phyloP scores from a whole-genome alignment of 441 rosid genomes.

The Rhodomyrtus psidioides region DNA sequence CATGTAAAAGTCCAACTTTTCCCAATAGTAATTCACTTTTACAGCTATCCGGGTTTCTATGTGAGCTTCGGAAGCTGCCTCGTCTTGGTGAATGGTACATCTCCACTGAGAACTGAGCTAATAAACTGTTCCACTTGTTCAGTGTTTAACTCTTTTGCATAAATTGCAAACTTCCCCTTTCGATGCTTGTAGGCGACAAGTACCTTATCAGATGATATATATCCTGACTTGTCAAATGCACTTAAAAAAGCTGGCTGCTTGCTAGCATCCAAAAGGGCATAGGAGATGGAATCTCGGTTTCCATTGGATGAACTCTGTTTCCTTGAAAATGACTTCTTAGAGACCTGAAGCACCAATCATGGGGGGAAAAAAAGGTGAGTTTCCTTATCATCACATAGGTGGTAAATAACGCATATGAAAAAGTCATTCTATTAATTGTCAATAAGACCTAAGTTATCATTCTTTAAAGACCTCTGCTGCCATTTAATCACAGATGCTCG shows the following conservation, averaged over 20 bases:
- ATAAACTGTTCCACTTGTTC: constrained; percentile 70
- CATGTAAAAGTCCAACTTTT: neutral
- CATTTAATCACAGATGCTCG: neutral
- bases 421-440: neutral
- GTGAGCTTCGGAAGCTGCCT: constrained; percentile 52
- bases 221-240: constrained; percentile 58
- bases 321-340: constrained; percentile 69
- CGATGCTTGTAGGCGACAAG: constrained; percentile 79
- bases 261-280: constrained; percentile 53
- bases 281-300: constrained; percentile 44
- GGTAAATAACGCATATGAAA: neutral
- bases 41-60: neutral
- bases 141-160: constrained; percentile 23
- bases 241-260: constrained; percentile 52
- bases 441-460: neutral
- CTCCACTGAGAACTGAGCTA: constrained; percentile 67
- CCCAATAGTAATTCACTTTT: neutral
- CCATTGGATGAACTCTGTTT: constrained; percentile 28
- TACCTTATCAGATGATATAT: constrained; percentile 36
- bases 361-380: constrained; percentile 1
- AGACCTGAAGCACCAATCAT: constrained; percentile 42
- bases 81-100: constrained; percentile 42
- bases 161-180: constrained; percentile 49
- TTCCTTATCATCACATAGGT: neutral
- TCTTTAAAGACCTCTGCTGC: neutral